Percentiles rank a stretch among this genome's conserved stretches.
Evolutionary conservation across 1,139 yeast species (phyloP).

Genomic region (Zhuliangozyma parablackwelliae): DNA sequence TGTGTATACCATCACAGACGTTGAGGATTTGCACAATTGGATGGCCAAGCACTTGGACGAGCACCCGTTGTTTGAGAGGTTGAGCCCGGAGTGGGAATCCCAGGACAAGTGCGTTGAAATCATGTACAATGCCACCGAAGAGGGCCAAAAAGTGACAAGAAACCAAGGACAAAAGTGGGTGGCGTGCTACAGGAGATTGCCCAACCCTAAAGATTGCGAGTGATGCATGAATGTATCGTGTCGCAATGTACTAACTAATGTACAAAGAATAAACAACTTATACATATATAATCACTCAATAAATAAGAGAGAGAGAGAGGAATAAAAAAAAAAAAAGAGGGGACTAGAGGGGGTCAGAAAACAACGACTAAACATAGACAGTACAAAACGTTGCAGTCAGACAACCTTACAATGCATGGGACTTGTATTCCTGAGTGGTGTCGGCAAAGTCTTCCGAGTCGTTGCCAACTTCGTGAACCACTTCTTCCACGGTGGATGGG

Average conservation of each 20-base stretch:
- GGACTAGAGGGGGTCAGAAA: too few species aligned
- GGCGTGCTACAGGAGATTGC: slow-evolving; percentile 80
- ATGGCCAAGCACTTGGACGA: slow-evolving; percentile 88
- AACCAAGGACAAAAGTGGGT: slow-evolving; percentile 83
- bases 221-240: not conserved
- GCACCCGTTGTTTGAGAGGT: slow-evolving; percentile 86
- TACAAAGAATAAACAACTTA: not conserved
- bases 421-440: slow-evolving; percentile 4
- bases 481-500: slow-evolving; percentile 21
- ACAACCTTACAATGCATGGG: too few species aligned
- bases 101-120: slow-evolving; percentile 76
- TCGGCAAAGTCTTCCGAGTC: slow-evolving; percentile 8
- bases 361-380: too few species aligned
- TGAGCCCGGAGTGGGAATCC: slow-evolving; percentile 73
- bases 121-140: slow-evolving; percentile 92
- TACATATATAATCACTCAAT: not conserved
- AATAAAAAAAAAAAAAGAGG: too few species aligned
- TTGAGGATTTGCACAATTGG: slow-evolving; percentile 90
- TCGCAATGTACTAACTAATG: not conserved
- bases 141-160: slow-evolving; percentile 92
- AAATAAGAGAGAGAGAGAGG: not conserved
- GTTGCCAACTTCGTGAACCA: slow-evolving; percentile 15
- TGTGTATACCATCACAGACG: slow-evolving; percentile 93
- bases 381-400: too few species aligned
- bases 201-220: slow-evolving; percentile 46